Evolutionary conservation across 371 early-diverging fungal species (phyloP).

Genomic region (Phascolomyces articulosus): DNA sequence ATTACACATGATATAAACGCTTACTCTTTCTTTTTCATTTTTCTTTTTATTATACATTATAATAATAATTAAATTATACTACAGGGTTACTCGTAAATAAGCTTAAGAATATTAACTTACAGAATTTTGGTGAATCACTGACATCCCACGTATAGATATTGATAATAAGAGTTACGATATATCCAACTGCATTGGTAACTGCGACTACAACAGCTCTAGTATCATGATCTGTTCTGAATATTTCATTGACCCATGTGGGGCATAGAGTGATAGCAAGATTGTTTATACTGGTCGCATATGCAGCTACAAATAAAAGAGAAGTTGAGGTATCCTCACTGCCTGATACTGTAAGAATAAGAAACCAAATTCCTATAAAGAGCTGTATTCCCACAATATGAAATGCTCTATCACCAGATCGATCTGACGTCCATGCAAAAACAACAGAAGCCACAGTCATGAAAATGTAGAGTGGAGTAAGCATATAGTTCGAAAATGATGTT

Average conservation of each 20-base stretch:
- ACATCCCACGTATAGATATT: not conserved
- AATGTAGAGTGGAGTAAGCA: conserved; percentile 41
- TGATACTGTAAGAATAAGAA: too few relatives aligned
- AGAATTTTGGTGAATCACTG: too few relatives aligned
- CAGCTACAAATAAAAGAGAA: too few relatives aligned
- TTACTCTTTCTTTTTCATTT: too few relatives aligned
- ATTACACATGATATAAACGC: too few relatives aligned
- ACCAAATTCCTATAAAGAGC: conserved; percentile 7
- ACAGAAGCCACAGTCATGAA: conserved; percentile 26
- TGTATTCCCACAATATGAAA: conserved; percentile 12
- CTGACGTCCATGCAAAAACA: conserved; percentile 17
- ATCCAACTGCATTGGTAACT: not conserved
- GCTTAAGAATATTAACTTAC: not conserved
- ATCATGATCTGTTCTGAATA: not conserved
- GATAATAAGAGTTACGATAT: not conserved
- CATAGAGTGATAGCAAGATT: too few relatives aligned
- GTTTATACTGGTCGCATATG: too few relatives aligned
- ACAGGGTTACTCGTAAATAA: too few relatives aligned
- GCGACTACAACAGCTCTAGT: not conserved
- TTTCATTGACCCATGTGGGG: not conserved
- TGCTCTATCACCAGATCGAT: conserved; percentile 11
- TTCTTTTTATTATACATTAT: too few relatives aligned
- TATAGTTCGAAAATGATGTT: conserved; percentile 39
- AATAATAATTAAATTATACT: too few relatives aligned
- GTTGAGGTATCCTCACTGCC: too few relatives aligned